Percentiles rank a stretch among this genome's conserved stretches.
Evolutionary conservation across 1,284 basidiomycete genomes (phyloP).

Genomic region (Moniliophthora roreri): DNA sequence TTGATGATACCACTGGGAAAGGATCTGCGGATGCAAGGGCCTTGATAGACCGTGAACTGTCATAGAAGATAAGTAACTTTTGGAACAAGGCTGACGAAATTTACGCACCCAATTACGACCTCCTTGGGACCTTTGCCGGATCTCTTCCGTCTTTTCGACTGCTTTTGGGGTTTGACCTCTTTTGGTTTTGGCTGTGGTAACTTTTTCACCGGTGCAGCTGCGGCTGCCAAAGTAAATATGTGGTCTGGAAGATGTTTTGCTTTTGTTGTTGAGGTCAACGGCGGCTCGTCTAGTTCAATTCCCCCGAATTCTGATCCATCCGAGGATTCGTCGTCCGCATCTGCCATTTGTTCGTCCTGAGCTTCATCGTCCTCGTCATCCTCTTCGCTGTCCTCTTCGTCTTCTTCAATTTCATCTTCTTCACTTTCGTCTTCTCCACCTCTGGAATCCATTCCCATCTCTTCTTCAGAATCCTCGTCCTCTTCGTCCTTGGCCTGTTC

Average conservation of each 20-base stretch:
- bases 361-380: conserved; percentile 7
- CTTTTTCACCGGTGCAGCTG: conserved; percentile 24
- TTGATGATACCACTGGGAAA: conserved; percentile 8
- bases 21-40: conserved; percentile 22
- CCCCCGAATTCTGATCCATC: conserved; percentile 15
- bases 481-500: conserved; percentile 34
- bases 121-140: conserved; percentile 20
- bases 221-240: conserved; percentile 47
- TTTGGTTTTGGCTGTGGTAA: conserved; percentile 20
- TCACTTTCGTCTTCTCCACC: conserved; percentile 19
- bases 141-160: conserved; percentile 20
- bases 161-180: conserved; percentile 19
- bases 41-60: conserved; percentile 30
- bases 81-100: conserved; percentile 21
- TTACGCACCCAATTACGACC: conserved; percentile 23
- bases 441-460: conserved; percentile 12
- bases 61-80: not conserved
- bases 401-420: conserved; percentile 19
- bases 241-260: conserved; percentile 47
- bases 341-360: conserved; percentile 8
- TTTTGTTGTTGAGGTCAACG: conserved; percentile 21
- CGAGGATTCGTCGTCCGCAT: conserved; percentile 10
- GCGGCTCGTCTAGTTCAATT: conserved; percentile 16
- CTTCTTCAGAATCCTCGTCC: conserved; percentile 5
- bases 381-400: conserved; percentile 13